Evolutionary conservation across 2,329 filamentous ascomycete genomes (phyloP), one percentile per base, ranked within the genome.

Genomic region (Fusarium hainanense): DNA sequence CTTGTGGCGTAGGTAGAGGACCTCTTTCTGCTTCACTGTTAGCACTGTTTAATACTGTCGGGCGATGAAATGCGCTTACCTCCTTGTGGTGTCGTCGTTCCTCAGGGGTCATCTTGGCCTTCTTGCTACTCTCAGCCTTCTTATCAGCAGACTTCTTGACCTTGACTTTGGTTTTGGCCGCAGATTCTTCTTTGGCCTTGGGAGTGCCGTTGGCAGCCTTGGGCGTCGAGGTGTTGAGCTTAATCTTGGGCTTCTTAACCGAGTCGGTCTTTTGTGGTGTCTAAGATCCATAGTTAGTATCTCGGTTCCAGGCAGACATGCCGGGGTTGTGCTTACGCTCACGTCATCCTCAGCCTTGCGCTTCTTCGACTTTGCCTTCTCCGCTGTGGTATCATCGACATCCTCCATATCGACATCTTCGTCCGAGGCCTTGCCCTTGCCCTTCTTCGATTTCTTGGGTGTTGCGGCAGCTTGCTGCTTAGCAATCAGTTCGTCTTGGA

Each of bases 1-100:
- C 79, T 94, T 93, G 82, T 99, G 95, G 69, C 96, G 92, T 41
- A 98, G 87, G 80, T 97, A 98, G 32, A 98, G 84, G n/a, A 99
- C 93, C 73, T 92, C 90, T 72, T 89, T 90, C 86, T 92, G 70
- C 49, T 57, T 32, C 41, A 7, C 57, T 54, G 68, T 87, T 74
- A 86, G 81, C 54, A 21, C 30, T 40, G 4, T 37, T 34, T 18
- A 10, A 20, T n/a, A 12, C 14, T 9, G 4, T 40, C 7, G 23
- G 8, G 21, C 18, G n/a, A 27, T 28, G 6, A 18, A 13, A 32
- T 27, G 12, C 43, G n/a, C 79, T 83, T 80, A 86, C 88, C 82
- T 89, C 84, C 77, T 90, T 91, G 75, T 88, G 87, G 34, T 80
- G 75, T 34, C 83, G 84, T 71, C 85, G 85, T 78, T 90, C 87